Conservation (phyloP, 2,329 filamentous ascomycete genomes). For the Celoporthe dispersa region DNA sequence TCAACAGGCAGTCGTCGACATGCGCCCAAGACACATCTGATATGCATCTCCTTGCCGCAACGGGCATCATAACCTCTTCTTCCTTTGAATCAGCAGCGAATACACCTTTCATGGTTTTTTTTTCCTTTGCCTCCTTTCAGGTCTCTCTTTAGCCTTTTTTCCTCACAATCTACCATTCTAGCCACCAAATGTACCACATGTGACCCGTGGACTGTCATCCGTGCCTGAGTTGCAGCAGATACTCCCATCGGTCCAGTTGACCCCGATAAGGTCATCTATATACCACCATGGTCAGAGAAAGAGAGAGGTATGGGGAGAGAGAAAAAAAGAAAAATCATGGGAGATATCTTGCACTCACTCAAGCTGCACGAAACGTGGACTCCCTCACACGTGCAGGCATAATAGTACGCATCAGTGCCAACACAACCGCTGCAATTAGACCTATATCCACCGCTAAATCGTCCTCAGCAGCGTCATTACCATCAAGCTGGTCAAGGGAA, state of each 20-base stretch:
- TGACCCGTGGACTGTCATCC: slow-evolving; percentile 10
- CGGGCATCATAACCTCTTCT: neutral
- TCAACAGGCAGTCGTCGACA: neutral
- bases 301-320: neutral
- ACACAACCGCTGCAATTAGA: slow-evolving; percentile 12
- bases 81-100: neutral
- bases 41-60: neutral
- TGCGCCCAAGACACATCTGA: neutral
- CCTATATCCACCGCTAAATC: slow-evolving; percentile 23
- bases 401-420: slow-evolving; percentile 18
- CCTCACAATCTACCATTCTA: neutral
- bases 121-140: neutral
- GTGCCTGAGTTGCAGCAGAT: slow-evolving; percentile 27
- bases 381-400: slow-evolving; percentile 10
- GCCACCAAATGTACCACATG: slow-evolving; percentile 19
- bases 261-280: slow-evolving; percentile 20
- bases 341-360: slow-evolving; percentile 11
- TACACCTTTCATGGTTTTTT: neutral
- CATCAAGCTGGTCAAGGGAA: too few species aligned
- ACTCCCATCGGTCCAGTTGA: slow-evolving; percentile 19
- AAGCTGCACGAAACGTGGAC: slow-evolving; percentile 8
- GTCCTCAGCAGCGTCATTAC: neutral
- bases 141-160: neutral
- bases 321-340: too few species aligned
- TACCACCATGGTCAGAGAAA: neutral